phyloP scores from a whole-genome alignment of 1,284 basidiomycete species.

The Naganishia albida region DNA sequence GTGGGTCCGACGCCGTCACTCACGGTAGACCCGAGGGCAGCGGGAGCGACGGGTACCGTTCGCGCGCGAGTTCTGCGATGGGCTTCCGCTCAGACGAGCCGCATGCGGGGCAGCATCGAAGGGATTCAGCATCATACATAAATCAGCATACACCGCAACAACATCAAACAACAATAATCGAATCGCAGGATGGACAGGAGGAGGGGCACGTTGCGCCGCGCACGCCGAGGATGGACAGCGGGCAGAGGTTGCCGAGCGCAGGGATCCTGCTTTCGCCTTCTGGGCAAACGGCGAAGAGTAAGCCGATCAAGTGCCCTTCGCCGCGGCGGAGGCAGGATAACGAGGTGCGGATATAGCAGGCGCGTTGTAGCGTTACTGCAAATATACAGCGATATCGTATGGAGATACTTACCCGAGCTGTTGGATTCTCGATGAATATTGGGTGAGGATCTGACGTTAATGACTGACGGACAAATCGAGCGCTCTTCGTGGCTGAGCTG shows the following conservation, averaged over 20 bases:
- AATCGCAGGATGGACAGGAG: neutral
- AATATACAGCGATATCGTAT: too few species aligned
- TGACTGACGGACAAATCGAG: too few species aligned
- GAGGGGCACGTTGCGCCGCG: neutral
- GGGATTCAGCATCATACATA: slow-evolving; percentile 9
- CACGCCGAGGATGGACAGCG: neutral
- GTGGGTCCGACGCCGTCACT: slow-evolving; percentile 6
- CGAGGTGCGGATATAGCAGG: slow-evolving; percentile 16
- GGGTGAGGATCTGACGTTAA: too few species aligned
- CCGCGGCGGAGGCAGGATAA: slow-evolving; percentile 6
- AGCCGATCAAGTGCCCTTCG: slow-evolving; percentile 24
- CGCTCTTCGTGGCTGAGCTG: too few species aligned
- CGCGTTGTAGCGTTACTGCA: too few species aligned
- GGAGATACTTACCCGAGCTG: too few species aligned
- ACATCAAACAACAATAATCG: neutral
- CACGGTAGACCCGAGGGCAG: slow-evolving; percentile 5
- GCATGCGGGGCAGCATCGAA: neutral
- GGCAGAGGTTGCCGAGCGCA: neutral
- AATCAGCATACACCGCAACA: slow-evolving; percentile 1
- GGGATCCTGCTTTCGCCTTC: neutral
- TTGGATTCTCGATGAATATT: too few species aligned
- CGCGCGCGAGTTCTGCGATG: slow-evolving; percentile 21
- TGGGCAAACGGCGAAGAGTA: neutral
- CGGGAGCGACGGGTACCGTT: slow-evolving; percentile 22
- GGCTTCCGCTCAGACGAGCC: slow-evolving; percentile 25